Evolutionary conservation across 306 rosid genomes (phyloP).

Genomic region (Hippophae tibetana): DNA sequence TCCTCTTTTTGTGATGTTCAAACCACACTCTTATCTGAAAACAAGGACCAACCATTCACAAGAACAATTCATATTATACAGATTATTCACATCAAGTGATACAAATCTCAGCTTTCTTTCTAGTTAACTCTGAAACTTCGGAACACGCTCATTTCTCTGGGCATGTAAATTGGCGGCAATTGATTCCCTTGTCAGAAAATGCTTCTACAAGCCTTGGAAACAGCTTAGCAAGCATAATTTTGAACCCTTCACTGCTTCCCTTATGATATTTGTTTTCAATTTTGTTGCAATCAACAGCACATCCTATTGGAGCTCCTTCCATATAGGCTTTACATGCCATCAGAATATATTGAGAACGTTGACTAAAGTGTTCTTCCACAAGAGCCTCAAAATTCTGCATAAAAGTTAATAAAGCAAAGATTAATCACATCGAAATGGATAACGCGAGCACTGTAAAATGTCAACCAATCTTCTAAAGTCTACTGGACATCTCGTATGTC

Average conservation of each 20-base stretch:
- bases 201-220: slow-evolving; percentile 69
- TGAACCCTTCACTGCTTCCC: slow-evolving; percentile 79
- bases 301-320: slow-evolving; percentile 72
- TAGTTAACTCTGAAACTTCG: slow-evolving; percentile 2
- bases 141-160: slow-evolving; percentile 25
- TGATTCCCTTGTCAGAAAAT: slow-evolving; percentile 57
- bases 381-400: slow-evolving; percentile 78
- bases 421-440: slow-evolving; percentile 2
- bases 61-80: slow-evolving; percentile 24
- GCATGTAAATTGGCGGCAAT: slow-evolving; percentile 49
- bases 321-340: slow-evolving; percentile 62
- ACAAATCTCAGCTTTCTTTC: slow-evolving; percentile 22
- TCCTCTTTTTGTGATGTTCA: neutral
- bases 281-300: slow-evolving; percentile 32
- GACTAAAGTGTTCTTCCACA: slow-evolving; percentile 66
- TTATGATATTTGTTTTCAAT: slow-evolving; percentile 26
- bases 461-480: neutral
- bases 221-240: slow-evolving; percentile 84
- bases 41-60: slow-evolving; percentile 3
- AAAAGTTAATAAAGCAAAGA: slow-evolving; percentile 14
- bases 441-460: slow-evolving; percentile 1
- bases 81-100: slow-evolving; percentile 18
- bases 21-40: neutral
- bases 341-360: slow-evolving; percentile 43
- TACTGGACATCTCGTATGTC: neutral